A percentile compares a stretch with the other conserved stretches of the same genome.
Evolutionary conservation across 139 green algal genomes (phyloP).

Genomic region (Parachlorella kessleri): DNA sequence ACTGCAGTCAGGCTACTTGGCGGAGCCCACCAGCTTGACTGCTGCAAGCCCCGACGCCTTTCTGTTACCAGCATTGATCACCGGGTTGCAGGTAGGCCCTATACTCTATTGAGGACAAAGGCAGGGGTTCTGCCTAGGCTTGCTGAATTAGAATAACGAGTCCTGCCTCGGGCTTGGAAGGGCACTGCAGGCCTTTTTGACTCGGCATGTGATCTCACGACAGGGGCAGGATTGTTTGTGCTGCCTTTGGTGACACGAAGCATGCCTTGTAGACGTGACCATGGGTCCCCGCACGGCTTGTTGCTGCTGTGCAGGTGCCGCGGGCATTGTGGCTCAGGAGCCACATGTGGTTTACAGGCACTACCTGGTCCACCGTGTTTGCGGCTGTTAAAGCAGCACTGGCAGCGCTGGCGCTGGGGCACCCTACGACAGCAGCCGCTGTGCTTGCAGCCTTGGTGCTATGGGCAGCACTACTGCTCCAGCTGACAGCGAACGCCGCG

Average conservation of each 20-base stretch:
- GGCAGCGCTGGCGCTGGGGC: conserved; percentile 24
- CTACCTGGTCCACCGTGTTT: conserved; percentile 17
- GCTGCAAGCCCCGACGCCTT: neutral
- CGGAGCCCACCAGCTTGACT: neutral
- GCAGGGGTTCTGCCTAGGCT: no score
- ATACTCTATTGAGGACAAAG: no score
- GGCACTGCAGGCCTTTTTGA: no score
- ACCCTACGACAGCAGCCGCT: conserved; percentile 25
- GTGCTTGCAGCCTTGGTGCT: conserved; percentile 40
- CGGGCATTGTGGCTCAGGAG: conserved; percentile 7
- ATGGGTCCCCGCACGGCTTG: no score
- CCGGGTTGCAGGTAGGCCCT: conserved; percentile 18
- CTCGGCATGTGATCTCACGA: no score
- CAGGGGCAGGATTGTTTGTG: no score
- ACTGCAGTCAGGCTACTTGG: neutral
- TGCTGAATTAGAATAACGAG: no score
- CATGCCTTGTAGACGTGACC: no score
- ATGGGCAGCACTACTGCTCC: conserved; percentile 19
- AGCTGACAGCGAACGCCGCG: neutral
- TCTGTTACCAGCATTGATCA: conserved; percentile 19
- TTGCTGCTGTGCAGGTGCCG: no score
- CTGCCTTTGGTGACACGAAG: no score
- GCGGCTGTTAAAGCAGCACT: conserved; percentile 1
- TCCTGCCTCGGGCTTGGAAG: no score
- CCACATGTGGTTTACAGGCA: conserved; percentile 24